phyloP scores from a whole-genome alignment of 495 filamentous ascomycete genomes.

The Evernia prunastri region DNA sequence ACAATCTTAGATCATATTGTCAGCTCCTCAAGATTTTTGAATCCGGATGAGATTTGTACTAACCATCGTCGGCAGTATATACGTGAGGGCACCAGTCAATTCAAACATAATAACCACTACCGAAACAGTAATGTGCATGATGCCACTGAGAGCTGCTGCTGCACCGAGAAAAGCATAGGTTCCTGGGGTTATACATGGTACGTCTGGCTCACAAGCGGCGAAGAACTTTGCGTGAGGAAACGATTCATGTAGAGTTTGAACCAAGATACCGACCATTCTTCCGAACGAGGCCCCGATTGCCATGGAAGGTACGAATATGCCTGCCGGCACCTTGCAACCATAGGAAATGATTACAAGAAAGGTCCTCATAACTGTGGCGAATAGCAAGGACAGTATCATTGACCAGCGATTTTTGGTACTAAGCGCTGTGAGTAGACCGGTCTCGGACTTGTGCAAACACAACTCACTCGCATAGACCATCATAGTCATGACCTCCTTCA shows the following conservation, averaged over 20 bases:
- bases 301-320: conserved; percentile 98
- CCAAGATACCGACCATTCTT: conserved; percentile 86
- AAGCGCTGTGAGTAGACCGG: conserved; percentile 26
- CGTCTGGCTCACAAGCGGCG: conserved; percentile 76
- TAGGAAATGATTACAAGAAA: conserved; percentile 94
- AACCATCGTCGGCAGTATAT: conserved; percentile 93
- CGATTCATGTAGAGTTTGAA: conserved; percentile 80
- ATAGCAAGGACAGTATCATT: conserved; percentile 71
- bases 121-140: conserved; percentile 96
- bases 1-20: conserved; percentile 56
- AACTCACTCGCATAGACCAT: conserved; percentile 78
- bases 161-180: conserved; percentile 95
- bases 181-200: conserved; percentile 93
- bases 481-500: conserved; percentile 85
- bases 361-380: conserved; percentile 75
- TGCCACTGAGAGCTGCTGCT: conserved; percentile 89
- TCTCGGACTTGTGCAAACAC: background rate
- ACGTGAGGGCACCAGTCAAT: conserved; percentile 86
- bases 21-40: conserved; percentile 8
- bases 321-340: conserved; percentile 95
- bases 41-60: conserved; percentile 17
- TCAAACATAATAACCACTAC: conserved; percentile 99
- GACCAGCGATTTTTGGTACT: conserved; percentile 59
- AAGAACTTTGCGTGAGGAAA: conserved; percentile 80
- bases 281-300: conserved; percentile 93